Base-by-base conservation (phyloP, 2,329 filamentous ascomycete genomes). In the Colletotrichum spinosum region DNA sequence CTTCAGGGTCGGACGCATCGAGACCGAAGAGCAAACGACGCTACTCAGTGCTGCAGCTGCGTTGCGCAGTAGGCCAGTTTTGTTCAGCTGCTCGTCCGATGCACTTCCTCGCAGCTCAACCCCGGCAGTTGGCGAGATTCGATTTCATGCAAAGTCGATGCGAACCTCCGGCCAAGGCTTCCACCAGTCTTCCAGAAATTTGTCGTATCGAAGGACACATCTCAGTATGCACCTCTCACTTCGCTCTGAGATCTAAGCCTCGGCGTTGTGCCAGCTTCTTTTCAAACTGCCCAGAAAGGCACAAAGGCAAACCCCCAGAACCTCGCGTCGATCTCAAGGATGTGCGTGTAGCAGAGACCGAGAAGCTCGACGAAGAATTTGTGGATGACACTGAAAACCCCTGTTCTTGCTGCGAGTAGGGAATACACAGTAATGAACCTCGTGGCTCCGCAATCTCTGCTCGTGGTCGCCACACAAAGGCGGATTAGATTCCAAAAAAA, bases 41-140 rank as follows among this genome's bases (percentile, higher is more conserved):
- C 25, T 50, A 13, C 55, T 42, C 17, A 41, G 44, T 48, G 54
- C 7, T 44, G 13, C 45, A 33, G 33, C 39, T 55, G 42, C 37
- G 35, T 44, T 42, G 35, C 34, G 41, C 17, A 17, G 17, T 17
- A 25, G 25, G 33, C 56, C 49, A 45, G 56, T 53, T 39, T 44
- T 37, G 55, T 44, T 42, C 46, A 58, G 49, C 17, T 38, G 58
- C 62, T 65, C 58, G 41, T 65, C 58, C 58, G 58, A 62, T 62
- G 52, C 58, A 25, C 15, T 33, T 33, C n/a, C n/a, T 42, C 38
- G 48, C 52, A 50, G 52, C 33, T 17, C 52, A 44, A 25, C 60
- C 46, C 60, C 39, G 52, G 45, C 37, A 62, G 25, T 53, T 62
- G 58, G 53, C 53, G 52, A 65, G 41, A 65, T 65, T 62, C 52